Percentiles rank a stretch among this genome's conserved stretches.
Conservation (phyloP, 257 asterid genomes). For the Fraxinus cuspidata region DNA sequence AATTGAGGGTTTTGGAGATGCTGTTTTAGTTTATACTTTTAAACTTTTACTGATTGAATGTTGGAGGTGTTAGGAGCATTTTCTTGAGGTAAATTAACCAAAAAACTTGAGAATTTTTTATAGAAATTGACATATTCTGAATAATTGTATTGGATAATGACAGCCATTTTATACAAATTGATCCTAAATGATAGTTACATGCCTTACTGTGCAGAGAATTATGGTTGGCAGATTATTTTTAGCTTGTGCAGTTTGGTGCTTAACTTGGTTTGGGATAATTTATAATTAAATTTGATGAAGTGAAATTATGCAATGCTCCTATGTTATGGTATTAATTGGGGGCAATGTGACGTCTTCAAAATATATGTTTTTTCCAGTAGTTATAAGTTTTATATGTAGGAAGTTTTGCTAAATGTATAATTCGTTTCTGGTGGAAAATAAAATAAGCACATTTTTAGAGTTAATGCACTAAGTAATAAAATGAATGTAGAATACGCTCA, state of each 20-base stretch:
- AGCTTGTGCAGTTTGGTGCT: background rate
- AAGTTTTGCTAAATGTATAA: background rate
- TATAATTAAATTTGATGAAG: background rate
- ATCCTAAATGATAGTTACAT: conserved; percentile 5
- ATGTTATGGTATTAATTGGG: background rate
- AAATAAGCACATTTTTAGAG: background rate
- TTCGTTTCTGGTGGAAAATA: background rate
- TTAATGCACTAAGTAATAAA: background rate
- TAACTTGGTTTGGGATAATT: background rate
- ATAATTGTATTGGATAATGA: conserved; percentile 30
- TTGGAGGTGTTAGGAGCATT: conserved; percentile 23
- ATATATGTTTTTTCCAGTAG: background rate
- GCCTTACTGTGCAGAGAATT: background rate
- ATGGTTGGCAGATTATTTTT: conserved; percentile 2
- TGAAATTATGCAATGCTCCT: background rate
- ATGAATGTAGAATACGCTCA: conserved; percentile 4
- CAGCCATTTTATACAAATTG: conserved; percentile 14
- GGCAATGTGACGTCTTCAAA: background rate
- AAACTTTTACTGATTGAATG: conserved; percentile 13
- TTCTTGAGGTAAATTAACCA: conserved; percentile 30
- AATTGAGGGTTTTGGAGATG: conserved; percentile 17
- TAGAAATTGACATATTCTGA: conserved; percentile 27
- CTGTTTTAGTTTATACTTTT: conserved; percentile 8
- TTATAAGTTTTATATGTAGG: background rate
- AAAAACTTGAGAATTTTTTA: conserved; percentile 20